Conservation (phyloP, 345 rosid genomes). For the Salix viminalis region DNA sequence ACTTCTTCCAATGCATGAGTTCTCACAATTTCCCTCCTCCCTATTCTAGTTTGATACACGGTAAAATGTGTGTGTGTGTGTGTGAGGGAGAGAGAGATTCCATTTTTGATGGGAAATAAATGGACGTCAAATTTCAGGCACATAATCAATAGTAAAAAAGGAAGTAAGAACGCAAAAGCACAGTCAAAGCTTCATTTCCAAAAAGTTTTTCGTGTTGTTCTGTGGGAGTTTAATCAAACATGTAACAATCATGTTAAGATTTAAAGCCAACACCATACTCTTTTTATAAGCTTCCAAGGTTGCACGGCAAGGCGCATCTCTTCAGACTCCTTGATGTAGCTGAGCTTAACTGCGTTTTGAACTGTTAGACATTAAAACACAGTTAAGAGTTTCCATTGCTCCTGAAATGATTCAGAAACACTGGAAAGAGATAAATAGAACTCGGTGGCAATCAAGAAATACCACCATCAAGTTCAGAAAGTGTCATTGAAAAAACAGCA, state of each 20-base stretch:
- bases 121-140: neutral
- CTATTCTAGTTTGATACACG: neutral
- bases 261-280: slow-evolving; percentile 35
- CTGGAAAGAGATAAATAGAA: neutral
- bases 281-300: slow-evolving; percentile 73
- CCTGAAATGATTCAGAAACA: neutral
- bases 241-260: neutral
- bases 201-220: neutral
- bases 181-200: neutral
- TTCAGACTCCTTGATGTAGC: slow-evolving; percentile 67
- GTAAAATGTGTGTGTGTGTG: neutral
- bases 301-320: slow-evolving; percentile 80
- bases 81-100: neutral
- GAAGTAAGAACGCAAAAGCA: neutral
- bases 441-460: neutral
- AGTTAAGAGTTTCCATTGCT: neutral
- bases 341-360: slow-evolving; percentile 47
- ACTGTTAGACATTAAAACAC: slow-evolving; percentile 1
- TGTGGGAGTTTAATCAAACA: neutral
- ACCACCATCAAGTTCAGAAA: neutral
- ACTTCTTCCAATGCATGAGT: neutral
- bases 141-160: neutral
- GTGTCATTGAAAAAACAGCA: neutral
- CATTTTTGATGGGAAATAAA: neutral
- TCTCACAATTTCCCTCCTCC: neutral